phyloP scores from a whole-genome alignment of 2,329 filamentous ascomycete genomes.

The Lasiodiplodia sp. region DNA sequence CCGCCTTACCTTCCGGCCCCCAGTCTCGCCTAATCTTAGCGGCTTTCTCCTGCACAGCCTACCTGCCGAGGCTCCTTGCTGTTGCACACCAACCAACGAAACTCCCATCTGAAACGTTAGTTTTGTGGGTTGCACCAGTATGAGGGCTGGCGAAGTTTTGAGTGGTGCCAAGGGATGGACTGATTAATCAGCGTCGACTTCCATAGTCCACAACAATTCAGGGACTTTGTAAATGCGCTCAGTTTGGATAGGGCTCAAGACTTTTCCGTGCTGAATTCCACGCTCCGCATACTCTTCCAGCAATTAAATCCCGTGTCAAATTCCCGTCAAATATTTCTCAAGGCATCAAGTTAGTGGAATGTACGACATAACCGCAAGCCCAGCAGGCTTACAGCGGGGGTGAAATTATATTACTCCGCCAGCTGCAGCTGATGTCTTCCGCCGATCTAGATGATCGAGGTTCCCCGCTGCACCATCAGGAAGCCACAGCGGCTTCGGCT shows the following conservation, averaged over 20 bases:
- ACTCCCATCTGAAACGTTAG: background rate
- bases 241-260: too few species aligned
- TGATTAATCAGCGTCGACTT: too few species aligned
- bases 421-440: background rate
- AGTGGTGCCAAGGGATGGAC: too few species aligned
- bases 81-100: background rate
- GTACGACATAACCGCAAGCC: background rate
- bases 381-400: background rate
- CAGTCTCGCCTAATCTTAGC: conserved; percentile 1
- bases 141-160: too few species aligned
- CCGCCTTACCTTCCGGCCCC: background rate
- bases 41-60: background rate
- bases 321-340: background rate
- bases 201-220: too few species aligned
- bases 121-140: background rate
- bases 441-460: background rate
- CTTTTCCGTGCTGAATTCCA: too few species aligned
- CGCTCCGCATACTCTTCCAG: too few species aligned
- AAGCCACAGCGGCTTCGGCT: background rate
- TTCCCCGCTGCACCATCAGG: background rate
- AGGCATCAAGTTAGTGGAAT: background rate
- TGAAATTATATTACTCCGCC: background rate
- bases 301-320: too few species aligned
- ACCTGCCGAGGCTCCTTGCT: background rate
- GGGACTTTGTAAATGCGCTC: too few species aligned